Evolutionary conservation across 495 filamentous ascomycete genomes (phyloP), one percentile per base, ranked within the genome.

Genomic region (Cercophora sp.): DNA sequence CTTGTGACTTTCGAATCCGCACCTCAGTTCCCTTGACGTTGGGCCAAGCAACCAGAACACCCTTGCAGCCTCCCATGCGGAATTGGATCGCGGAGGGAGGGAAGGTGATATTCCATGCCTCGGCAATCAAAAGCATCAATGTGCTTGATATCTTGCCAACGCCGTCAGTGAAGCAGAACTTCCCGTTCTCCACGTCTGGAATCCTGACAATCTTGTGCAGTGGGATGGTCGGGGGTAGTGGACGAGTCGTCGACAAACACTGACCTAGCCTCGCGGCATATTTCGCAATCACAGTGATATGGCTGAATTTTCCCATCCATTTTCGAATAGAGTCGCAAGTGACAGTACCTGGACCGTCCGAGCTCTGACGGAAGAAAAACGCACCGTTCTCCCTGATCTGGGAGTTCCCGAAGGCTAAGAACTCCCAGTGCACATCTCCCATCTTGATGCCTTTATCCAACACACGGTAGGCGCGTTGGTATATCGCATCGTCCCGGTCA

Each of bases 371-470:
- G 86, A 96, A 77, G 68, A 99, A 95, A 58, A 92, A 97, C 1
- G 91, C 91, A 0, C 90, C 89, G 63, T 91, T 83, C 63, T 97
- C 92, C 11, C 93, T 82, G 51, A 99, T 87, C 57, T 97, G 93
- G 0, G 92, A 96, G 65, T 96, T 97, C 0, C 93, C 92, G 65
- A 90, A 96, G 4, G 94, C 92, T 19, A 99, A 82, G 57, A 96
- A 96, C 61, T 94, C 79, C 64, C 87, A 99, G 56, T 82, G 85
- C 10, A 87, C 83, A 55, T 82, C 81, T 10, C 87, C 93, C 45
- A 99, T 83, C 1, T 69, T 72, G 52, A 99, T 95, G 5, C 93
- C 93, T 36, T 91, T 82, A 5, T 67, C 71, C 59, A 98, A 60
- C 4, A 86, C 80, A 39, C 83, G 75, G 58, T 82, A 83, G 54